A percentile compares a stretch with the other conserved stretches of the same genome.
phyloP scores from a whole-genome alignment of 306 rosid genomes.

The Gleditsia sinensis region DNA sequence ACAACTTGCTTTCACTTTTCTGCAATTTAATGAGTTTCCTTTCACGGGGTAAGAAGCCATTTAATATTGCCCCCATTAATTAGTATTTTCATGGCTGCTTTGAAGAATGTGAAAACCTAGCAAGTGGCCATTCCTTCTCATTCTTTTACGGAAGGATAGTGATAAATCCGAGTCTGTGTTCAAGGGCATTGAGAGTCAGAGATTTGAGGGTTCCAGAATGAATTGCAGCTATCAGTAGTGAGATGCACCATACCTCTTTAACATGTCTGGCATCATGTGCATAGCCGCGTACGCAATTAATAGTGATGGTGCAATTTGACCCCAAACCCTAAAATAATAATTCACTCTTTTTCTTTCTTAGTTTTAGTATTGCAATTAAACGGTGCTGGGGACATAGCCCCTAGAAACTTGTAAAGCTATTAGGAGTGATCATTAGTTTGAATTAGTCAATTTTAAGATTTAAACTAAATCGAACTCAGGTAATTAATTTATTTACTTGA shows the following conservation, averaged over 20 bases:
- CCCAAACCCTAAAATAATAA: too few species aligned
- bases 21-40: conserved; percentile 30
- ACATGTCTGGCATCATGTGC: conserved; percentile 17
- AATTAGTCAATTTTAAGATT: too few species aligned
- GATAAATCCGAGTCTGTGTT: too few species aligned
- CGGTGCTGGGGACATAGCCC: too few species aligned
- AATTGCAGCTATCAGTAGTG: not conserved
- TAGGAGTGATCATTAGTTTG: too few species aligned
- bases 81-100: not conserved
- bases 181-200: too few species aligned
- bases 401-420: too few species aligned
- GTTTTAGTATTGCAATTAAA: too few species aligned
- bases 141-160: not conserved
- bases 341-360: too few species aligned
- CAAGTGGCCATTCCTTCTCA: conserved; percentile 13
- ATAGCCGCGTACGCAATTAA: conserved; percentile 22
- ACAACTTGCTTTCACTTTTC: not conserved
- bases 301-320: conserved; percentile 3
- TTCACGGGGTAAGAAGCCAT: not conserved
- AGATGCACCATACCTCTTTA: conserved; percentile 26
- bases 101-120: not conserved
- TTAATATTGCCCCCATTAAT: conserved; percentile 11
- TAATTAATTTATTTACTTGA: too few species aligned
- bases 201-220: too few species aligned
- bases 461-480: too few species aligned